Evolutionary conservation across 1,284 basidiomycete genomes (phyloP).

Genomic region (Ceratobasidium sp.): DNA sequence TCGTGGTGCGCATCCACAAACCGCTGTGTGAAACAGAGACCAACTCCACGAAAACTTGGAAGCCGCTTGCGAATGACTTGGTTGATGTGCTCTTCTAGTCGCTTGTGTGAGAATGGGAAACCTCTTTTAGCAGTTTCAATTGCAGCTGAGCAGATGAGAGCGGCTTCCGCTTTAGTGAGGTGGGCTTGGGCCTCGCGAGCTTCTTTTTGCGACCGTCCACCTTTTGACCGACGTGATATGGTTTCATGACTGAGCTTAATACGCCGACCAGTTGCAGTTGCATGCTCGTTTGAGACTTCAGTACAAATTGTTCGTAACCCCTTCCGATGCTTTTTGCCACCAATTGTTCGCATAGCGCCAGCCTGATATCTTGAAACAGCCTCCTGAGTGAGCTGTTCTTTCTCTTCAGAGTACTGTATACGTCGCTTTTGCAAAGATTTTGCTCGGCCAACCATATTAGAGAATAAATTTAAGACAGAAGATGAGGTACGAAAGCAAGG

Average conservation of each 20-base stretch:
- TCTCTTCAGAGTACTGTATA: too few species aligned
- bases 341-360: neutral
- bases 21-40: conserved; percentile 45
- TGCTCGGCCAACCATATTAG: too few species aligned
- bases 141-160: conserved; percentile 17
- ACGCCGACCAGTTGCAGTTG: conserved; percentile 1
- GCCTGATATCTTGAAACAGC: neutral
- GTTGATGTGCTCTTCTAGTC: conserved; percentile 24
- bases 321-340: neutral
- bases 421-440: too few species aligned
- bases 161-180: conserved; percentile 21
- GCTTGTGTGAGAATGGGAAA: conserved; percentile 31
- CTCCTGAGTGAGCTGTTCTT: neutral
- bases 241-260: neutral
- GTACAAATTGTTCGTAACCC: neutral
- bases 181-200: conserved; percentile 26
- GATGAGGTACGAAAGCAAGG: too few species aligned
- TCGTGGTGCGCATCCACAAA: conserved; percentile 49
- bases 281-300: conserved; percentile 6
- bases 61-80: conserved; percentile 9
- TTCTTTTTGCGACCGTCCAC: neutral
- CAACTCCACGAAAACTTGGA: conserved; percentile 29
- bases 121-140: conserved; percentile 7
- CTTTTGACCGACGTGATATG: neutral
- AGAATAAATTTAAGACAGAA: too few species aligned